Conservation (phyloP, 2,329 filamentous ascomycete species). For the Arachnomyces sp. region DNA sequence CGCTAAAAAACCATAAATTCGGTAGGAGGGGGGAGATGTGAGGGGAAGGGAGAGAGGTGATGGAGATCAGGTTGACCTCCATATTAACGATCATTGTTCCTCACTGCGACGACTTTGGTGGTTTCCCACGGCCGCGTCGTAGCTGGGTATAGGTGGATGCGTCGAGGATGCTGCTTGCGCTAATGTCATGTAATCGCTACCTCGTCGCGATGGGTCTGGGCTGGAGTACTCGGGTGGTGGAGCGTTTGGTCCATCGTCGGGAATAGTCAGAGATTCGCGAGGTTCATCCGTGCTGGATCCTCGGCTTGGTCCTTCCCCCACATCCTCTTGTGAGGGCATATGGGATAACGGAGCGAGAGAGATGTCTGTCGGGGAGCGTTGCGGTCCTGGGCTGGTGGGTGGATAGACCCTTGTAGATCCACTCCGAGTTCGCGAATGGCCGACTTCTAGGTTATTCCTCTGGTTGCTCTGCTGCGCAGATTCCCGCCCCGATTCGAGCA, state of each 20-base stretch:
- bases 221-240: slow-evolving; percentile 66
- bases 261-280: slow-evolving; percentile 5
- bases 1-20: background rate
- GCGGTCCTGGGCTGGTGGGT: slow-evolving; percentile 78
- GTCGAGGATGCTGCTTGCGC: slow-evolving; percentile 25
- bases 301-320: slow-evolving; percentile 62
- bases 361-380: slow-evolving; percentile 89
- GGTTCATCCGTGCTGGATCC: slow-evolving; percentile 9
- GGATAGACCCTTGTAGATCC: slow-evolving; percentile 65
- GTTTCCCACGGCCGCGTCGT: slow-evolving; percentile 61
- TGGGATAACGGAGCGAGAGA: slow-evolving; percentile 80
- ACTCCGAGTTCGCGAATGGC: slow-evolving; percentile 66
- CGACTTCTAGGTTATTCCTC: slow-evolving; percentile 43
- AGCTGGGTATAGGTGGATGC: slow-evolving; percentile 69
- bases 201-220: slow-evolving; percentile 42
- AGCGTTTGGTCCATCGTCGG: slow-evolving; percentile 35
- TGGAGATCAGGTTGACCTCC: too few species aligned
- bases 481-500: slow-evolving; percentile 73
- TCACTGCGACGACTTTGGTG: slow-evolving; percentile 9
- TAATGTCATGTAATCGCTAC: slow-evolving; percentile 34
- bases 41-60: too few species aligned
- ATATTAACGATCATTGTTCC: background rate
- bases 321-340: slow-evolving; percentile 56
- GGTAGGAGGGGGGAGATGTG: background rate
- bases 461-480: slow-evolving; percentile 35